These are phyloP conservation scores for Hylodesmum podocarpum DNA, from an alignment of 306 rosid species.

Conservation along the genomic window DNA sequence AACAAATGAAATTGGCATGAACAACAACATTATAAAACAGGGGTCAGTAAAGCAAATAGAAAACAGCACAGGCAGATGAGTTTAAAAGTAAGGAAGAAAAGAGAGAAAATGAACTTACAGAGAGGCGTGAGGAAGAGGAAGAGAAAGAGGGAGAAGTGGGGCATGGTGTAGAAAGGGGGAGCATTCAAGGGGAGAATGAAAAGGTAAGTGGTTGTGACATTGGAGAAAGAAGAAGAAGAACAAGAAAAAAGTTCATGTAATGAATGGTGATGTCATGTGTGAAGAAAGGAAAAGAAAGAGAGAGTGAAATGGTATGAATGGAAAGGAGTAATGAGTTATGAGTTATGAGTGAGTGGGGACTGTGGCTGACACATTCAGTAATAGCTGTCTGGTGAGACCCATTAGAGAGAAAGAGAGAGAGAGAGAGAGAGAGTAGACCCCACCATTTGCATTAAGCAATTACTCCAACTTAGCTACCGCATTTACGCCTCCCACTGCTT, in stretches of 20 bases:
- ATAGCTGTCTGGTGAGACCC: constrained; percentile 58
- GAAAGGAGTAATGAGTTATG: constrained; percentile 60
- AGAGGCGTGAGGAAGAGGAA: constrained; percentile 28
- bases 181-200: constrained; percentile 7
- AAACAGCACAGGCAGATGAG: constrained; percentile 12
- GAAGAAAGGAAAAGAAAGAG: constrained; percentile 23
- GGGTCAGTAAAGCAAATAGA: not conserved
- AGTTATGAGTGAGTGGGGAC: constrained; percentile 65
- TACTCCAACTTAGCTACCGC: constrained; percentile 38
- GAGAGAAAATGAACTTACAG: constrained; percentile 46
- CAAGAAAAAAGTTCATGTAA: constrained; percentile 2
- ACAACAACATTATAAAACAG: not conserved
- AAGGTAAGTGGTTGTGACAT: constrained; percentile 4
- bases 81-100: constrained; percentile 27
- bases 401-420: constrained; percentile 17
- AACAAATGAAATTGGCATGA: constrained; percentile 5
- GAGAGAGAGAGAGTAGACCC: constrained; percentile 39
- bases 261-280: constrained; percentile 38
- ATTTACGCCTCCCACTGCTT: constrained; percentile 60
- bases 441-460: constrained; percentile 36
- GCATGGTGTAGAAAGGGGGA: constrained; percentile 25
- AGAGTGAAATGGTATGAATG: constrained; percentile 63
- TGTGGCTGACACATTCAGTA: constrained; percentile 43
- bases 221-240: constrained; percentile 21
- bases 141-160: constrained; percentile 35